Percentiles rank a stretch among this genome's conserved stretches.
Evolutionary conservation across 208 protist species (phyloP).

Genomic region (Willaertia magna): DNA sequence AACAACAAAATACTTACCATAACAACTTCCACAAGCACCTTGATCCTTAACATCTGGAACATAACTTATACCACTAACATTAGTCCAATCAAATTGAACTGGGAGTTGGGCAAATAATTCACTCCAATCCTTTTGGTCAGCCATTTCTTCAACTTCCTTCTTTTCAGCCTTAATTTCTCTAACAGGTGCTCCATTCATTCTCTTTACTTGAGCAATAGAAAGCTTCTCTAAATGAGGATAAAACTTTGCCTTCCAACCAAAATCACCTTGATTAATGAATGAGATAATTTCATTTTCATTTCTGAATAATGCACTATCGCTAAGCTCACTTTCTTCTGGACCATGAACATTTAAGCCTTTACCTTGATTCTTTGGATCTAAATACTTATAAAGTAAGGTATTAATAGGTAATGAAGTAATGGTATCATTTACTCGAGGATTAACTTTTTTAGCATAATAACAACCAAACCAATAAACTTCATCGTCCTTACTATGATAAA

Average conservation of each 20-base stretch:
- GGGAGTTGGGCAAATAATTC: neutral
- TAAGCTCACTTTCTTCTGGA: neutral
- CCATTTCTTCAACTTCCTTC: neutral
- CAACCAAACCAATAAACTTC: neutral
- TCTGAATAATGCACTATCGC: neutral
- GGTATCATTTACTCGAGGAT: neutral
- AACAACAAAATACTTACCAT: no score
- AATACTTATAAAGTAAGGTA: neutral
- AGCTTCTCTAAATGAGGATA: neutral
- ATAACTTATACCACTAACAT: neutral
- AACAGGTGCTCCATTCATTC: neutral
- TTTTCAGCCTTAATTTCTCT: neutral
- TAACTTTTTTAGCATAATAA: neutral
- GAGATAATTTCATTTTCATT: neutral
- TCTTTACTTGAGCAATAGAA: neutral
- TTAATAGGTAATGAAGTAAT: neutral
- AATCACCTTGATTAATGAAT: neutral
- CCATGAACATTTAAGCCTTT: neutral
- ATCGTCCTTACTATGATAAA: neutral
- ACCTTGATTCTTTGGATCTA: neutral
- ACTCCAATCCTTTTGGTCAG: no score
- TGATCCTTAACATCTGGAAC: neutral
- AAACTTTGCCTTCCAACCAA: neutral
- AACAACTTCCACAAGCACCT: neutral
- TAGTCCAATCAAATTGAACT: neutral